Conservation (phyloP, 768 basidiomycete genomes). For the Amyloporia xantha region DNA sequence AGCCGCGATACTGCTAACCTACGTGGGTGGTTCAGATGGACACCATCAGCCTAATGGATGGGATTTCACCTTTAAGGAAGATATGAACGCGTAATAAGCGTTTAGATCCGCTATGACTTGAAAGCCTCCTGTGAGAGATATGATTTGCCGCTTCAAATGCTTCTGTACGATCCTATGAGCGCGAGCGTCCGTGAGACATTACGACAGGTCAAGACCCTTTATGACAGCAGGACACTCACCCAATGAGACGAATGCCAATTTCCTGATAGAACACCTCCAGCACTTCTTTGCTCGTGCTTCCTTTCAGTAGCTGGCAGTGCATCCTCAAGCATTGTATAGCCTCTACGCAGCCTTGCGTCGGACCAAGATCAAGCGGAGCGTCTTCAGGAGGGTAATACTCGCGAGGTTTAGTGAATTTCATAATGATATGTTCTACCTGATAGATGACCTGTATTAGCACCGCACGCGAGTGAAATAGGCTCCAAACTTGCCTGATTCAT, state of each 20-base stretch:
- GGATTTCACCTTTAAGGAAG: conserved; percentile 67
- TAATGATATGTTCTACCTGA: conserved; percentile 90
- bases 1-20: conserved; percentile 73
- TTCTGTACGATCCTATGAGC: conserved; percentile 84
- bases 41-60: no score
- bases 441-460: not conserved
- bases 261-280: conserved; percentile 98
- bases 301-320: conserved; percentile 88
- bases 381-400: conserved; percentile 91
- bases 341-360: conserved; percentile 83
- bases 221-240: no score
- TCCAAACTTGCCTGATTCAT: conserved; percentile 74
- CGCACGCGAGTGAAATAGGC: not conserved
- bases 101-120: conserved; percentile 96
- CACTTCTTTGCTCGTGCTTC: conserved; percentile 93
- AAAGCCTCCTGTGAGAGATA: conserved; percentile 90
- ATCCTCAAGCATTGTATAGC: conserved; percentile 83
- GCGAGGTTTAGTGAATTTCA: conserved; percentile 71
- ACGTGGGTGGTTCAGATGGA: no score
- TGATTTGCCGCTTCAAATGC: conserved; percentile 95
- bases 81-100: conserved; percentile 84
- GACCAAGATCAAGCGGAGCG: conserved; percentile 69
- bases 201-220: no score
- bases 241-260: conserved; percentile 70
- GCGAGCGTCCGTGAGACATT: no score